A percentile compares a stretch with the other conserved stretches of the same genome.
phyloP scores from a whole-genome alignment of 305 asterid genomes.

The Ilex paraguariensis region DNA sequence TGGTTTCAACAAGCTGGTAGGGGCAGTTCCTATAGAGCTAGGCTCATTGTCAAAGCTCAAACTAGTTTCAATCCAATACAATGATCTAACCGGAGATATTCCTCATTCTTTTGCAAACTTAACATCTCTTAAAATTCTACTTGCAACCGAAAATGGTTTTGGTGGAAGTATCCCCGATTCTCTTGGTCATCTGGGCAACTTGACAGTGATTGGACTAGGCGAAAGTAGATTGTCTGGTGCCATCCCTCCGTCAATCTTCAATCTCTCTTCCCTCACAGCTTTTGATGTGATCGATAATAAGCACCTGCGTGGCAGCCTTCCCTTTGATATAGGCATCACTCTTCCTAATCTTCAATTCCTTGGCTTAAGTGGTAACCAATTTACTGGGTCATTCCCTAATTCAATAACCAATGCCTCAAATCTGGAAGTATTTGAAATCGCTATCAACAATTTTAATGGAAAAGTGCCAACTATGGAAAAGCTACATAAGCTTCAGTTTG shows the following conservation, averaged over 20 bases:
- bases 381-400: conserved; percentile 10
- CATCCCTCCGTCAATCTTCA: conserved; percentile 14
- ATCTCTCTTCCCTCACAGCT: conserved; percentile 10
- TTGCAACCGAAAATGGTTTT: neutral
- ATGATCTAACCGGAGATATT: conserved; percentile 7
- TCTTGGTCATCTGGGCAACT: conserved; percentile 6
- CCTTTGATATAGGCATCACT: conserved; percentile 2
- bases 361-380: conserved; percentile 2
- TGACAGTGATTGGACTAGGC: conserved; percentile 6
- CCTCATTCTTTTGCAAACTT: conserved; percentile 16
- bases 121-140: conserved; percentile 8
- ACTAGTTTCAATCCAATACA: conserved; percentile 1
- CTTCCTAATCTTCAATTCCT: conserved; percentile 10
- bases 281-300: conserved; percentile 8
- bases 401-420: conserved; percentile 1
- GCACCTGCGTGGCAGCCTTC: conserved; percentile 13
- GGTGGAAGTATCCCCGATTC: conserved; percentile 10
- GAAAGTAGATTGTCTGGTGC: conserved; percentile 9
- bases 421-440: neutral
- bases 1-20: conserved; percentile 2
- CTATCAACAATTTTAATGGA: neutral
- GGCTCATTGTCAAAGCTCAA: conserved; percentile 15
- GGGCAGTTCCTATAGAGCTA: conserved; percentile 11
- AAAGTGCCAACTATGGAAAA: neutral
- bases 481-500: neutral